A percentile compares a stretch with the other conserved stretches of the same genome.
Conservation (phyloP, 441 rosid genomes). For the California macrophylla region DNA sequence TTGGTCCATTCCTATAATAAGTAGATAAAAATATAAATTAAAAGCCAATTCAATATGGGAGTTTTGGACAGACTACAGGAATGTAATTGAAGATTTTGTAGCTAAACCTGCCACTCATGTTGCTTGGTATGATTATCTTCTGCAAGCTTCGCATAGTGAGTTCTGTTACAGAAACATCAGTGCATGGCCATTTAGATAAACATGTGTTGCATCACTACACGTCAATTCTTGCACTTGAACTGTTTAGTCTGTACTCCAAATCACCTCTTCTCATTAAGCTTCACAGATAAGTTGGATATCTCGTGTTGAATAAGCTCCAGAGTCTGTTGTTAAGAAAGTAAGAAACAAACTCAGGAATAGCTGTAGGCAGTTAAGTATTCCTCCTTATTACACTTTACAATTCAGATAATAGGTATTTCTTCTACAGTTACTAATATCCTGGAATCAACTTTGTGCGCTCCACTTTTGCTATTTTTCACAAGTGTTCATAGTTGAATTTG, state of each 20-base stretch:
- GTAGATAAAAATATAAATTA: constrained; percentile 11
- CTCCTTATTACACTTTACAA: not conserved
- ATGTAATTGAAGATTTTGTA: constrained; percentile 10
- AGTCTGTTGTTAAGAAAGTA: constrained; percentile 22
- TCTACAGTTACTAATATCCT: not conserved
- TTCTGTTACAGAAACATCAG: constrained; percentile 27
- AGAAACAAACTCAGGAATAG: not conserved
- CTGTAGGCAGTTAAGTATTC: not conserved
- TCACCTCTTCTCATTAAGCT: constrained; percentile 46
- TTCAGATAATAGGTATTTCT: not conserved
- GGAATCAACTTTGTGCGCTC: not conserved
- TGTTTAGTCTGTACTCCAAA: constrained; percentile 15
- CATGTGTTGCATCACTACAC: constrained; percentile 5
- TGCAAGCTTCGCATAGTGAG: constrained; percentile 41
- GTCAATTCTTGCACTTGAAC: constrained; percentile 3
- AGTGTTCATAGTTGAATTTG: too few relatives aligned
- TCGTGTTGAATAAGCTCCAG: constrained; percentile 58
- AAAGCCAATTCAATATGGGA: constrained; percentile 7
- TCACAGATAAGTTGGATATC: constrained; percentile 36
- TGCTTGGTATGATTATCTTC: constrained; percentile 39
- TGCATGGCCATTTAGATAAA: constrained; percentile 3
- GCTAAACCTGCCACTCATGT: constrained; percentile 49
- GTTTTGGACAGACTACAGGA: not conserved
- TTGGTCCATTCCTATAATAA: constrained; percentile 43
- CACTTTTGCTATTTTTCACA: too few relatives aligned